phyloP scores from a whole-genome alignment of 192 early-diverging fungal species.

The Dissophora globulifera region DNA sequence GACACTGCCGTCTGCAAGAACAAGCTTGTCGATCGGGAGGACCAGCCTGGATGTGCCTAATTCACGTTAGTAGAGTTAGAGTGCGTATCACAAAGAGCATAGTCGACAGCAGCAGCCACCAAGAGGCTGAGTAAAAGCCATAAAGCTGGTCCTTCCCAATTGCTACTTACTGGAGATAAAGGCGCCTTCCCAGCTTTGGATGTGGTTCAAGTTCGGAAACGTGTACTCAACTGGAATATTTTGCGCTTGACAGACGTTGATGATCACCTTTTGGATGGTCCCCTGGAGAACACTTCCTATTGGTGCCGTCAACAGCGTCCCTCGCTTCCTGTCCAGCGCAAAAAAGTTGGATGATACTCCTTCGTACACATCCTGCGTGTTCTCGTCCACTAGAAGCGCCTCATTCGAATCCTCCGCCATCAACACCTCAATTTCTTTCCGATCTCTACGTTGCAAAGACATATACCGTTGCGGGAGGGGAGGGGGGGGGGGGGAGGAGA shows the following conservation, averaged over 20 bases:
- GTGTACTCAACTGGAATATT: constrained; percentile 62
- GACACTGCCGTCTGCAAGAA: constrained; percentile 47
- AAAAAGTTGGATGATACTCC: constrained; percentile 80
- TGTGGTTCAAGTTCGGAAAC: constrained; percentile 65
- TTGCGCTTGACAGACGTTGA: constrained; percentile 61
- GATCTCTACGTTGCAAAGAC: constrained; percentile 60
- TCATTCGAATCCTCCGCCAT: constrained; percentile 65
- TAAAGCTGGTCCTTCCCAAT: too few relatives aligned
- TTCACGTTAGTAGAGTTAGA: too few relatives aligned
- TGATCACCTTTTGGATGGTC: constrained; percentile 71
- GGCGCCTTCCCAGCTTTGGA: constrained; percentile 69
- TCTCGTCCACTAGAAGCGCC: constrained; percentile 66
- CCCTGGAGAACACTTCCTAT: constrained; percentile 68
- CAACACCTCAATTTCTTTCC: constrained; percentile 53
- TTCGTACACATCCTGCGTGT: constrained; percentile 69
- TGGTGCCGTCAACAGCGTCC: constrained; percentile 62
- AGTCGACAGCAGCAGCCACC: too few relatives aligned
- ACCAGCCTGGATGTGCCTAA: constrained; percentile 65
- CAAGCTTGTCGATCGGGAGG: constrained; percentile 61
- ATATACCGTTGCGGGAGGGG: too few relatives aligned
- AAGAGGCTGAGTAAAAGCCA: too few relatives aligned
- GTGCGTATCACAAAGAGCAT: too few relatives aligned
- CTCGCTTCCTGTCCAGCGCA: constrained; percentile 47
- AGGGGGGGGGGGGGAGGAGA: too few relatives aligned
- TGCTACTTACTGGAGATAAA: constrained; percentile 74